Base-by-base conservation (phyloP, 1,284 basidiomycete genomes). In the Tetrapyrgos nigripes region DNA sequence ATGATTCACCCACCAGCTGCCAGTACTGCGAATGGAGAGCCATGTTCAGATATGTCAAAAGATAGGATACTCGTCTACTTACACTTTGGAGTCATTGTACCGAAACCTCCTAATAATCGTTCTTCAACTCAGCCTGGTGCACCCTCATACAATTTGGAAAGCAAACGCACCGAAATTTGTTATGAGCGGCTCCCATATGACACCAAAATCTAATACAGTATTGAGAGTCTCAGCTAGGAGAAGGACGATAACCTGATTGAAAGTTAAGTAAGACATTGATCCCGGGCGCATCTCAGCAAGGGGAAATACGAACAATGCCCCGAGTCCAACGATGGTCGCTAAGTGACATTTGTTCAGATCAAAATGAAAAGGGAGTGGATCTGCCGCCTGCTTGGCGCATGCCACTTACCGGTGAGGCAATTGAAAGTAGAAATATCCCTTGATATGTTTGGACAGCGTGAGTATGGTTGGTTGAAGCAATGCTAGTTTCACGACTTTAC, bases 161-260 rank as follows among this genome's bases (percentile, higher is more conserved):
- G 23, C 6, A n/a, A 27, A 9, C 47, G n/a, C 6, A 49, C 47
- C 47, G 29, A 49, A 49, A 28, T 49, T 49, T 27, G 27, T 14
- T 4, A 63, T 55, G 19, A 65, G 49, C 10, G 60, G 62, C 26
- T 63, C 44, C 23, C 55, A 63, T 1, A 63, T 50, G n/a, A 63
- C 58, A 14, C 57, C 62, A 14, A 51, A 21, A n/a, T 58, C 49
- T 35, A 63, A 40, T 23, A 49, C 19, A 4, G 61, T 27, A 45
- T 50, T 50, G 10, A 35, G 44, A 5, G 62, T 64, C 33, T 58
- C 60, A 9, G 58, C 60, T 40, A 65, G 1, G 31, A 63, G 47
- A n/a, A 65, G 52, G 35, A 63, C 62, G 11, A 57, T 40, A 44
- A 57, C 24, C 26, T 43, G 35, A 26, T 2, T 27, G 9, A 8